phyloP scores from a whole-genome alignment of 768 basidiomycete genomes.

The Clavulina sp. region DNA sequence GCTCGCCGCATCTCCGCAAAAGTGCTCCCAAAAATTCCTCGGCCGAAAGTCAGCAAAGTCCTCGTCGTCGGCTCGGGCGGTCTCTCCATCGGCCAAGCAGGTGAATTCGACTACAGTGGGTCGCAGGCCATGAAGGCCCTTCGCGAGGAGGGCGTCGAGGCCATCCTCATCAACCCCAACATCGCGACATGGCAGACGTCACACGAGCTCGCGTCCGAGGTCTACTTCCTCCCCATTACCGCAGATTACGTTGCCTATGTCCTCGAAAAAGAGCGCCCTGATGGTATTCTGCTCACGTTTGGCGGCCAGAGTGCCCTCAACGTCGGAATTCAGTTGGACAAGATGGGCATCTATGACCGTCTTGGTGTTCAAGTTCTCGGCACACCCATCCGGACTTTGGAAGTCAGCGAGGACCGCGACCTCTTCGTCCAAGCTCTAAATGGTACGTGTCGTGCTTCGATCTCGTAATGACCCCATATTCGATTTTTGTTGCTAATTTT shows the following conservation, averaged over 20 bases:
- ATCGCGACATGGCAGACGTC: slow-evolving; percentile 99
- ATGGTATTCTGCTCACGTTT: slow-evolving; percentile 92
- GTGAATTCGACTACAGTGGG: slow-evolving; percentile 99
- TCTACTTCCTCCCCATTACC: slow-evolving; percentile 95
- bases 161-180: slow-evolving; percentile 95
- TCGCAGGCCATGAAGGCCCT: slow-evolving; percentile 98
- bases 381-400: slow-evolving; percentile 85
- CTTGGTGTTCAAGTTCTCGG: slow-evolving; percentile 87
- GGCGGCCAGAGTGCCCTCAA: slow-evolving; percentile 97
- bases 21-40: slow-evolving; percentile 79
- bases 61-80: slow-evolving; percentile 94
- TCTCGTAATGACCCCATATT: neutral
- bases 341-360: slow-evolving; percentile 88
- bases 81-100: slow-evolving; percentile 92
- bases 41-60: slow-evolving; percentile 86
- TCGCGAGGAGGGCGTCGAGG: slow-evolving; percentile 83
- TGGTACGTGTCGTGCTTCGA: slow-evolving; percentile 28
- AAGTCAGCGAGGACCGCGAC: slow-evolving; percentile 93
- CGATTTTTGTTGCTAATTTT: neutral
- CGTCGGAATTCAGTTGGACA: slow-evolving; percentile 90
- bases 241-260: slow-evolving; percentile 97
- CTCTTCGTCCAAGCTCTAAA: slow-evolving; percentile 92
- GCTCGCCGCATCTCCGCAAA: slow-evolving; percentile 86
- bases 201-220: slow-evolving; percentile 88
- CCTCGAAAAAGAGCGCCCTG: slow-evolving; percentile 93